Conservation (phyloP, 441 rosid species). For the Syzygium malaccense region DNA sequence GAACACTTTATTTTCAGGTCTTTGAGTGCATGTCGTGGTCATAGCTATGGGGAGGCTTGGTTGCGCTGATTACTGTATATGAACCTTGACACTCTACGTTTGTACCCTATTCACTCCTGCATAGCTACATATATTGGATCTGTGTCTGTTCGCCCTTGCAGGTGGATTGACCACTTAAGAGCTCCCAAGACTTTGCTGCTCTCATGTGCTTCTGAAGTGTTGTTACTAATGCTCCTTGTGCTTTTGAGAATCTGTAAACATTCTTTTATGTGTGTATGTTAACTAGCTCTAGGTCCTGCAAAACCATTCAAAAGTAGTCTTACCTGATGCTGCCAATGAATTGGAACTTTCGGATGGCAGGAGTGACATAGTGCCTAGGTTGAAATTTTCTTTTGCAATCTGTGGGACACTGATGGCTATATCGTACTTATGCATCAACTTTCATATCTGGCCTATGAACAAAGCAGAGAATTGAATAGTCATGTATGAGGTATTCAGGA, state of each 20-base stretch:
- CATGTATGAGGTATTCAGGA: neutral
- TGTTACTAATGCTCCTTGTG: neutral
- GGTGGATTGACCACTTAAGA: neutral
- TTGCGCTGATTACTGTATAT: neutral
- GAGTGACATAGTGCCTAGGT: neutral
- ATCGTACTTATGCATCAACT: neutral
- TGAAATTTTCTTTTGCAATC: neutral
- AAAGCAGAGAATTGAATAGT: neutral
- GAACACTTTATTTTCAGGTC: neutral
- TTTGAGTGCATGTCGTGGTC: neutral
- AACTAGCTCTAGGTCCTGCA: neutral
- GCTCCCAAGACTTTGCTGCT: neutral
- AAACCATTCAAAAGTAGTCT: neutral
- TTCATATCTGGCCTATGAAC: neutral
- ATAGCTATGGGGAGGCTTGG: neutral
- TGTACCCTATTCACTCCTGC: neutral
- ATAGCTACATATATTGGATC: neutral
- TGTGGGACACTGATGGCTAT: neutral
- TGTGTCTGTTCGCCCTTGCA: neutral
- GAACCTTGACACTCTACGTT: neutral
- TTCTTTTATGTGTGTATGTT: neutral
- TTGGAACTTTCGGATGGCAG: neutral
- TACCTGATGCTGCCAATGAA: neutral
- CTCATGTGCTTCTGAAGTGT: neutral
- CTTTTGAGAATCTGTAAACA: neutral